A percentile compares a stretch with the other conserved stretches of the same genome.
Evolutionary conservation across 345 rosid species (phyloP).

Genomic region (Clarkia xantiana): DNA sequence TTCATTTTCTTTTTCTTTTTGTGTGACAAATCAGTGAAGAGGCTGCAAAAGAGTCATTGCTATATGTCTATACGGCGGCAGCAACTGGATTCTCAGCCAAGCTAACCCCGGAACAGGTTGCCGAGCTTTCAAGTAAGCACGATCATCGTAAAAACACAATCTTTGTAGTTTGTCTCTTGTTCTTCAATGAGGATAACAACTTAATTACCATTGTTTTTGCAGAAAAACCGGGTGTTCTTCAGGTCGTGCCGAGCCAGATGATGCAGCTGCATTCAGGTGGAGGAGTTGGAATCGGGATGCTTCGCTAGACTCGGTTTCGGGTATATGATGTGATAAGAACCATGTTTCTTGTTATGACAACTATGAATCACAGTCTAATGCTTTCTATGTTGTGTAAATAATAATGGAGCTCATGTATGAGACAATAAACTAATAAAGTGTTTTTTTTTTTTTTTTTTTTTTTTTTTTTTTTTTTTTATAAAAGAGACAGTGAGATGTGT

Average conservation of each 20-base stretch:
- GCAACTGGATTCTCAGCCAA: constrained; percentile 87
- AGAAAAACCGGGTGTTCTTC: constrained; percentile 89
- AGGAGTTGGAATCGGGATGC: constrained; percentile 6
- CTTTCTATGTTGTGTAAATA: no score
- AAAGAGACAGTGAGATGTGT: no score
- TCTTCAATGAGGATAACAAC: background rate
- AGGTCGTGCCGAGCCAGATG: constrained; percentile 52
- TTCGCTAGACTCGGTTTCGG: constrained; percentile 11
- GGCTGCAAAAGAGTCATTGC: constrained; percentile 62
- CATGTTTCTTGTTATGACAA: no score
- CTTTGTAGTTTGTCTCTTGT: no score
- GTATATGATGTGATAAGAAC: no score
- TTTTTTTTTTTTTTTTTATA: no score
- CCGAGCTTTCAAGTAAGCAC: constrained; percentile 45
- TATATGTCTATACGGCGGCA: constrained; percentile 67
- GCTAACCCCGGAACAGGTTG: constrained; percentile 70
- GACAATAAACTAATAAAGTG: no score
- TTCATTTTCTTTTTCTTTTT: background rate
- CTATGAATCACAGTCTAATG: no score
- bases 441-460: no score
- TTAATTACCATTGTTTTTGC: constrained; percentile 10
- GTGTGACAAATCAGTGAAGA: constrained; percentile 31
- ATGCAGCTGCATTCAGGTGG: constrained; percentile 48
- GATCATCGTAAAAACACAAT: no score
- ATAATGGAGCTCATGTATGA: no score